Conservation (phyloP, 495 filamentous ascomycete genomes). For the Xylaria castorea region DNA sequence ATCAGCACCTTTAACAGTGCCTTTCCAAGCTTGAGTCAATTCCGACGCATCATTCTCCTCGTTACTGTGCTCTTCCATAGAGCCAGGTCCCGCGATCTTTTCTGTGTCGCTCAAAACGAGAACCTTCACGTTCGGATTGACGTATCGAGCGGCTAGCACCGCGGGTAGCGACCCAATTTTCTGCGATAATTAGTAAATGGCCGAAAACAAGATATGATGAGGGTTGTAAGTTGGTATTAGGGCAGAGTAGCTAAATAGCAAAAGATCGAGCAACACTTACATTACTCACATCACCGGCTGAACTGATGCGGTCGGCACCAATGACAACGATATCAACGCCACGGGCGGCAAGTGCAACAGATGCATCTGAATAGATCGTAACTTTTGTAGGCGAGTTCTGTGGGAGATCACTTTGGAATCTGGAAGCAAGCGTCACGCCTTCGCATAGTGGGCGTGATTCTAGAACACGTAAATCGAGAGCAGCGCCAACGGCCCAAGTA, state of each 20-base stretch:
- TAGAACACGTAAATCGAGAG: slow-evolving; percentile 63
- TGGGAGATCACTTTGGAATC: slow-evolving; percentile 48
- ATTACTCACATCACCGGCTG: slow-evolving; percentile 65
- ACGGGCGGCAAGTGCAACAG: slow-evolving; percentile 57
- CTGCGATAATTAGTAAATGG: slow-evolving; percentile 28
- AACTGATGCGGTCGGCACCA: slow-evolving; percentile 67
- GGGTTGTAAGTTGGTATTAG: neutral
- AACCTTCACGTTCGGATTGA: slow-evolving; percentile 51
- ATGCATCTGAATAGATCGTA: slow-evolving; percentile 67
- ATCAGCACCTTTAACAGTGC: slow-evolving; percentile 29
- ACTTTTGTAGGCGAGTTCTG: slow-evolving; percentile 43
- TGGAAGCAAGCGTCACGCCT: slow-evolving; percentile 62
- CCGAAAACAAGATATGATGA: neutral
- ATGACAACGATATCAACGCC: slow-evolving; percentile 62
- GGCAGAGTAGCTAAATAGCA: neutral
- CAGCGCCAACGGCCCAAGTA: slow-evolving; percentile 27
- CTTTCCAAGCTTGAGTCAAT: slow-evolving; percentile 55
- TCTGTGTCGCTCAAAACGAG: slow-evolving; percentile 64
- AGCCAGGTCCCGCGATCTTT: slow-evolving; percentile 61
- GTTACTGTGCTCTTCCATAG: slow-evolving; percentile 40
- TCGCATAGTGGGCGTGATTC: slow-evolving; percentile 73
- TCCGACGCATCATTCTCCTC: slow-evolving; percentile 57
- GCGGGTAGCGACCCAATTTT: slow-evolving; percentile 69
- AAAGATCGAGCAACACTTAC: slow-evolving; percentile 27
- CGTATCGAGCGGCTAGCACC: slow-evolving; percentile 56